A percentile compares a stretch with the other conserved stretches of the same genome.
phyloP scores from a whole-genome alignment of 176 grass and related monocot species.

The Aechmea fasciata region DNA sequence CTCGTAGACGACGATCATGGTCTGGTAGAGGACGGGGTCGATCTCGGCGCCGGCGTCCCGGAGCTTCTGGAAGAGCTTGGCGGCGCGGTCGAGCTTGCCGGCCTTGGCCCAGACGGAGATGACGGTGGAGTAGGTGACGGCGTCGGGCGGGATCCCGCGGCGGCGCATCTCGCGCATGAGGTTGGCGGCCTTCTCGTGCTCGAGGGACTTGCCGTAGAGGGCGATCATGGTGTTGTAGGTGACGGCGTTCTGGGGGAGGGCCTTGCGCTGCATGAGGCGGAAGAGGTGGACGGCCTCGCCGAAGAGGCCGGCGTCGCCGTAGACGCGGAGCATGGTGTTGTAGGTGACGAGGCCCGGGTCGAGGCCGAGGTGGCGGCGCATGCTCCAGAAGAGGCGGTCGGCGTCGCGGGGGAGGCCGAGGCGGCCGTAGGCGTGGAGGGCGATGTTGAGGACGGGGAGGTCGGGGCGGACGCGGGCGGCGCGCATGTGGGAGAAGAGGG shows the following conservation, averaged over 20 bases:
- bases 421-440: constrained; percentile 83
- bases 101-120: constrained; percentile 87
- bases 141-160: constrained; percentile 57
- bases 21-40: constrained; percentile 90
- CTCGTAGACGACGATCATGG: constrained; percentile 85
- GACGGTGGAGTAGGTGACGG: constrained; percentile 85
- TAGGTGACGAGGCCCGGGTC: constrained; percentile 67
- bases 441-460: constrained; percentile 76
- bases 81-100: constrained; percentile 75
- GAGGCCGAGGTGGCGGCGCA: constrained; percentile 49
- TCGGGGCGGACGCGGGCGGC: constrained; percentile 50
- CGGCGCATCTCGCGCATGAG: constrained; percentile 78
- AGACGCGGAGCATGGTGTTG: constrained; percentile 95
- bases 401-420: constrained; percentile 73
- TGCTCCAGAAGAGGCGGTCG: constrained; percentile 84
- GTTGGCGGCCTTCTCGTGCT: constrained; percentile 82
- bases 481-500: constrained; percentile 85
- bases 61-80: constrained; percentile 77
- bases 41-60: constrained; percentile 65
- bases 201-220: constrained; percentile 84
- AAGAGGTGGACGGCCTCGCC: constrained; percentile 89
- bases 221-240: constrained; percentile 93
- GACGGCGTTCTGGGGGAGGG: constrained; percentile 64
- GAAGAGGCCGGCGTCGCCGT: constrained; percentile 84
- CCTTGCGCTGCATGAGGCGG: constrained; percentile 48